Evolutionary conservation across 495 filamentous ascomycete species (phyloP).

Genomic region (Daldinia grandis): DNA sequence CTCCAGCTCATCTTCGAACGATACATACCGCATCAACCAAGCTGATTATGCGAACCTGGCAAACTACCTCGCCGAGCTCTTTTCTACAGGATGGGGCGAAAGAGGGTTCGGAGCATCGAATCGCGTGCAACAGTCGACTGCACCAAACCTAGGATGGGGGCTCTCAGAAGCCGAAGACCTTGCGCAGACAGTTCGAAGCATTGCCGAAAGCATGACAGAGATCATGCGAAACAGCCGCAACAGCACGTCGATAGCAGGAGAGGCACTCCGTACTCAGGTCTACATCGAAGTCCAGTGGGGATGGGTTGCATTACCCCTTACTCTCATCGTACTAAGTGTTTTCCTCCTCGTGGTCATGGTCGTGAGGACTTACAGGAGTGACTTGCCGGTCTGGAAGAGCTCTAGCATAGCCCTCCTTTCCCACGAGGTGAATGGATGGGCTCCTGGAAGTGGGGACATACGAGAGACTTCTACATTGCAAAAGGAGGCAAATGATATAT

Average conservation of each 20-base stretch:
- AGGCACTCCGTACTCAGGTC: neutral
- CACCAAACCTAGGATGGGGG: neutral
- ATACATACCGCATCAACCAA: neutral
- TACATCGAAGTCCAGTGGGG: conserved; percentile 7
- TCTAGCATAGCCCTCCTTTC: neutral
- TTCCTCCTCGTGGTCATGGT: neutral
- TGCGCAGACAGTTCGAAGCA: neutral
- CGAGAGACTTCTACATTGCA: neutral
- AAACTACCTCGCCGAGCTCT: conserved; percentile 1
- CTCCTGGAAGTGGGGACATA: neutral
- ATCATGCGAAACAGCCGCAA: conserved; percentile 6
- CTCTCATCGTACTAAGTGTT: neutral
- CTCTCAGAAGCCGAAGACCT: neutral
- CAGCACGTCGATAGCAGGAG: neutral
- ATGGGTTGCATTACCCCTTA: neutral
- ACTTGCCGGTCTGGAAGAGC: conserved; percentile 6
- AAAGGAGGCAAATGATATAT: conserved; percentile 3
- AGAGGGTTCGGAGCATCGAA: neutral
- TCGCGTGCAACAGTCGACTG: neutral
- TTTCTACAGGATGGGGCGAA: conserved; percentile 1
- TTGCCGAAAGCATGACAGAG: conserved; percentile 1
- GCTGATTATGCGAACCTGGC: conserved; percentile 1
- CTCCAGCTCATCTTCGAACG: neutral
- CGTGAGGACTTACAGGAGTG: neutral
- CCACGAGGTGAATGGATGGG: conserved; percentile 4